These are phyloP conservation scores for Begonia loranthoides DNA, from an alignment of 306 rosid genomes.

Conservation along the genomic window DNA sequence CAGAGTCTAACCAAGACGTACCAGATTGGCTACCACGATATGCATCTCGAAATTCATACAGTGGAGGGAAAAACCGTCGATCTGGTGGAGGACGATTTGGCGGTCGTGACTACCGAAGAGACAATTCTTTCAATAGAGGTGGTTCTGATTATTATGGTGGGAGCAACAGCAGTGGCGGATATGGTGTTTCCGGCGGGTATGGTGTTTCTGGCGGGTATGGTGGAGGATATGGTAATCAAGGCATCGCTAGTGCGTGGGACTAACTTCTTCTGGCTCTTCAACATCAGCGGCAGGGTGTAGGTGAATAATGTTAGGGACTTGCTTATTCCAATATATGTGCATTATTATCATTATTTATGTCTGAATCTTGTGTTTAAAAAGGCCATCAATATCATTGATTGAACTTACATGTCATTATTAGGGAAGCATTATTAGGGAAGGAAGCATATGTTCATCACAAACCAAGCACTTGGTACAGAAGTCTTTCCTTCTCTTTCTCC, in stretches of 20 bases:
- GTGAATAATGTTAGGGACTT: too few species aligned
- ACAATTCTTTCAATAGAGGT: constrained; percentile 40
- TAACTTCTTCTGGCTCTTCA: constrained; percentile 10
- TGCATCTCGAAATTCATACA: constrained; percentile 51
- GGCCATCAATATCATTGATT: too few species aligned
- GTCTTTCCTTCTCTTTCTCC: too few species aligned
- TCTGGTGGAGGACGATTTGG: constrained; percentile 76
- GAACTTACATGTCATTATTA: too few species aligned
- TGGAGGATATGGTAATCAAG: constrained; percentile 50
- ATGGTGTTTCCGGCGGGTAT: constrained; percentile 35
- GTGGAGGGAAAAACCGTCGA: constrained; percentile 71
- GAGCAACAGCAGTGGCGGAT: constrained; percentile 35
- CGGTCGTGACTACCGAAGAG: constrained; percentile 70
- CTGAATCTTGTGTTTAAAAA: too few species aligned
- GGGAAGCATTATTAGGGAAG: too few species aligned
- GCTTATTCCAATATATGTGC: too few species aligned
- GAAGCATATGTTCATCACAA: too few species aligned
- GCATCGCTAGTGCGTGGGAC: constrained; percentile 67
- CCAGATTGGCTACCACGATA: constrained; percentile 74
- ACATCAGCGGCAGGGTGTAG: too few species aligned
- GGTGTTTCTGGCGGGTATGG: constrained; percentile 42
- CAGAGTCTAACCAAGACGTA: constrained; percentile 70
- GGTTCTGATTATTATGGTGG: constrained; percentile 34
- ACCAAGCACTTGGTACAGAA: too few species aligned
- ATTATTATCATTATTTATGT: too few species aligned